Evolutionary conservation across 176 grass and related monocot species (phyloP).

Genomic region (Aegilops speltoides): DNA sequence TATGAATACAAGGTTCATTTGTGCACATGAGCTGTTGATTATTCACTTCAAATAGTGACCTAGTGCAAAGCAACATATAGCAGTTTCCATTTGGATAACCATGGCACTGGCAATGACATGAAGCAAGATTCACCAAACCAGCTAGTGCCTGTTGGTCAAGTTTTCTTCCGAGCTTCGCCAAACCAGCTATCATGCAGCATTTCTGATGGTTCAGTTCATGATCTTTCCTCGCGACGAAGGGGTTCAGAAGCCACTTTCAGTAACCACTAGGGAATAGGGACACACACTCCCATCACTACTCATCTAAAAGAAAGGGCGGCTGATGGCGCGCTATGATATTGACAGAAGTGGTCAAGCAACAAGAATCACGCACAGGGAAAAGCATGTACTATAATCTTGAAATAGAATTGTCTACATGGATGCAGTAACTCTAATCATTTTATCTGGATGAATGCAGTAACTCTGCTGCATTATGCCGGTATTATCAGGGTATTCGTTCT

Average conservation of each 20-base stretch:
- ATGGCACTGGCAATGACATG: not conserved
- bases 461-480: not conserved
- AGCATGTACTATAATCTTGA: not conserved
- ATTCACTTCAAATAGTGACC: constrained; percentile 18
- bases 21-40: not conserved
- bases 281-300: constrained; percentile 1
- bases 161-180: not conserved
- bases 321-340: not conserved
- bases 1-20: not conserved
- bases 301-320: not conserved
- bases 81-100: not conserved
- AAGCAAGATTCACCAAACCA: not conserved
- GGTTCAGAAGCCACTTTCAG: constrained; percentile 43
- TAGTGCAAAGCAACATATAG: not conserved
- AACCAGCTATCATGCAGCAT: constrained; percentile 25
- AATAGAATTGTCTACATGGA: not conserved
- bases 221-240: constrained; percentile 3
- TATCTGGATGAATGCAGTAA: not conserved
- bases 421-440: not conserved
- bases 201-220: constrained; percentile 40
- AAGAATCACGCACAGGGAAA: not conserved
- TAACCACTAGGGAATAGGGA: not conserved
- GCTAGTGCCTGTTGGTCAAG: not conserved
- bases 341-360: not conserved
- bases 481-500: not conserved